These are phyloP conservation scores for Medakamo hakoo DNA, from an alignment of 139 green algal species.

Conservation along the genomic window DNA sequence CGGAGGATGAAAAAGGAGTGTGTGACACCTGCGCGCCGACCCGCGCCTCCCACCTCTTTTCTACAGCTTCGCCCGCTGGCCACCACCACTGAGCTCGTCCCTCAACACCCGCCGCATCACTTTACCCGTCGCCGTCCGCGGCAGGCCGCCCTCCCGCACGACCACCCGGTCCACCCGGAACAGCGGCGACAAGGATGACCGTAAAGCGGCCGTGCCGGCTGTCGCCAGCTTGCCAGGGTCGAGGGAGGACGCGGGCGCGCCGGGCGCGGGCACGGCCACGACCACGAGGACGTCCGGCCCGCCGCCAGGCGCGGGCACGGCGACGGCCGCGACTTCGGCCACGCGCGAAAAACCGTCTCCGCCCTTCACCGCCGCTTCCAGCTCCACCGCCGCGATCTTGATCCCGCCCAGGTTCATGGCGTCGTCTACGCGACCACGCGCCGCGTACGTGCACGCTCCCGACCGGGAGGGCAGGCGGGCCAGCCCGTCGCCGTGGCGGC, in stretches of 20 bases:
- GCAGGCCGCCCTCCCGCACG: constrained; percentile 36
- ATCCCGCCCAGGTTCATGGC: constrained; percentile 97
- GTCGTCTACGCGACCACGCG: constrained; percentile 75
- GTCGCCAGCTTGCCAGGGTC: background rate
- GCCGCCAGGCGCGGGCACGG: constrained; percentile 40
- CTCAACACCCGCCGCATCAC: constrained; percentile 68
- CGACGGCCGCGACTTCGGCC: constrained; percentile 61
- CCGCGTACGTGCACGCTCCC: constrained; percentile 39
- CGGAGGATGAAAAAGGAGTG: background rate
- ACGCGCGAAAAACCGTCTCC: constrained; percentile 13
- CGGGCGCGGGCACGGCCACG: constrained; percentile 46
- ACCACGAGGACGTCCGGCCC: constrained; percentile 72
- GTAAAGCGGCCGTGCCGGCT: constrained; percentile 26
- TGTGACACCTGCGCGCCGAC: too few relatives aligned
- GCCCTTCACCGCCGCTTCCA: constrained; percentile 55
- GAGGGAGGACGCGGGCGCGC: background rate
- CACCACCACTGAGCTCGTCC: constrained; percentile 15
- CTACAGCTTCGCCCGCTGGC: background rate
- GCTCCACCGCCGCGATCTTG: constrained; percentile 68
- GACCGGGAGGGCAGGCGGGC: constrained; percentile 33
- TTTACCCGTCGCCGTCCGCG: constrained; percentile 80
- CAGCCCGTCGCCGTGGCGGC: constrained; percentile 81
- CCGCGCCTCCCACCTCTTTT: too few relatives aligned
- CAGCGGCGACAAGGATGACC: constrained; percentile 68
- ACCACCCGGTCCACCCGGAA: constrained; percentile 65